These are phyloP conservation scores for Kodamaea hsintzibuensis DNA, from an alignment of 805 yeast genomes.

Conservation along the genomic window DNA sequence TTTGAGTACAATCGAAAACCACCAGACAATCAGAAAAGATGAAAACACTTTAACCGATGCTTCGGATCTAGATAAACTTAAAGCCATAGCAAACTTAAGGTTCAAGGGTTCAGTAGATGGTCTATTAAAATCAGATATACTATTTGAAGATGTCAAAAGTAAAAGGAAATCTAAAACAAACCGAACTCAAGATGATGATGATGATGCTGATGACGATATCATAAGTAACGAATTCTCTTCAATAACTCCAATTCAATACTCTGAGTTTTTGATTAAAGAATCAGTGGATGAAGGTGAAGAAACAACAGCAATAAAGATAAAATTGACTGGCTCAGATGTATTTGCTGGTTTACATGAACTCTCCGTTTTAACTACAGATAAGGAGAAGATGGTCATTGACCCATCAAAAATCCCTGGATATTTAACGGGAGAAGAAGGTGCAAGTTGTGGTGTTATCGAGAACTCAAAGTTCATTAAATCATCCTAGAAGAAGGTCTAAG, in stretches of 20 bases:
- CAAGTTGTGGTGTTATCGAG: conserved; percentile 42
- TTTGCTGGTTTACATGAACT: conserved; percentile 79
- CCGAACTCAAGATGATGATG: conserved; percentile 15
- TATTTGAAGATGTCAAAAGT: conserved; percentile 39
- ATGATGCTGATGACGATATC: conserved; percentile 20
- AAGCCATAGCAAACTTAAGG: conserved; percentile 51
- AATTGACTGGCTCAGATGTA: conserved; percentile 65
- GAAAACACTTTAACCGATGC: conserved; percentile 7
- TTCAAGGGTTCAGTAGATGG: conserved; percentile 60
- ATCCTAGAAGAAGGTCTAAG: too few relatives aligned
- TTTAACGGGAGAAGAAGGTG: conserved; percentile 76
- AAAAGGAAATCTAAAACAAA: conserved; percentile 15
- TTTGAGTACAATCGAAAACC: conserved; percentile 45
- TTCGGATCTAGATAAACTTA: conserved; percentile 22
- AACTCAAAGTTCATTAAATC: conserved; percentile 4
- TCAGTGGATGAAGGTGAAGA: conserved; percentile 16
- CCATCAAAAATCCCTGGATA: conserved; percentile 67
- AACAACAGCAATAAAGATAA: conserved; percentile 27
- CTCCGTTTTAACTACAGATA: conserved; percentile 33
- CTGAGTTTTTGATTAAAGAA: conserved; percentile 45
- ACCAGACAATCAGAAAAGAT: conserved; percentile 31
- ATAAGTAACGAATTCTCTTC: conserved; percentile 46
- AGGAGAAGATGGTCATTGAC: conserved; percentile 44
- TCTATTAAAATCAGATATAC: conserved; percentile 30
- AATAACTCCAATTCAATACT: conserved; percentile 57